Percentiles rank a stretch among this genome's conserved stretches.
Conservation (phyloP, 1,284 basidiomycete genomes). For the Porphyrellus sp. region DNA sequence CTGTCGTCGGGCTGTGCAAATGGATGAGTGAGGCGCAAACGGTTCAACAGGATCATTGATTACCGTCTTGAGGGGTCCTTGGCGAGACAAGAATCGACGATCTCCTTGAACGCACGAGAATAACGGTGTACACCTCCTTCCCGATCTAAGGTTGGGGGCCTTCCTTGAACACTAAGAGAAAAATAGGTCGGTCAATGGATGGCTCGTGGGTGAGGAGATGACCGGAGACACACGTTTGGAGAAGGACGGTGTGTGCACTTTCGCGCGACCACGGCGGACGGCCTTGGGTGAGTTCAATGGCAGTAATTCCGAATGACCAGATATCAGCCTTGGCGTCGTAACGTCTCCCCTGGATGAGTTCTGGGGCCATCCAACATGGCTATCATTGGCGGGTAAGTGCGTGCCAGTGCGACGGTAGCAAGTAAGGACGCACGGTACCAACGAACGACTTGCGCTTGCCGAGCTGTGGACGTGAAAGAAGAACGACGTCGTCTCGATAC, state of each 20-base stretch:
- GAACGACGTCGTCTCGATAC: conserved; percentile 1
- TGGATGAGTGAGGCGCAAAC: not conserved
- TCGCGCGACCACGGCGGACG: conserved; percentile 79
- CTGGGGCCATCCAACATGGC: conserved; percentile 95
- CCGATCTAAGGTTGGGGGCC: conserved; percentile 70
- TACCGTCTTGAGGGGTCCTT: conserved; percentile 79
- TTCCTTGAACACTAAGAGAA: conserved; percentile 60
- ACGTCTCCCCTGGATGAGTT: conserved; percentile 78
- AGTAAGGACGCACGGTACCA: conserved; percentile 62
- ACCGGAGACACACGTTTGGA: conserved; percentile 57
- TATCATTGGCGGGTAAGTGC: conserved; percentile 26
- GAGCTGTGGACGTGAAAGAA: conserved; percentile 40
- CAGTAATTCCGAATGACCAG: conserved; percentile 90
- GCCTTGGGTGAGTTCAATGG: conserved; percentile 80
- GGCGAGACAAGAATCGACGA: conserved; percentile 75
- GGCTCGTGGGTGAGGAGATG: conserved; percentile 6
- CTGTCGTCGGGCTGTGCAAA: conserved; percentile 62
- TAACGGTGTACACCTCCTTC: conserved; percentile 74
- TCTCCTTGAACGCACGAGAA: conserved; percentile 77
- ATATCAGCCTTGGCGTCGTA: conserved; percentile 88
- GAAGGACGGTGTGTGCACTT: conserved; percentile 68
- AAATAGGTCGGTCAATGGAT: conserved; percentile 14
- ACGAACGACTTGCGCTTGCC: conserved; percentile 85
- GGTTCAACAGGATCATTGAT: not conserved
- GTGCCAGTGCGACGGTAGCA: not conserved